Conservation (phyloP, 495 filamentous ascomycete genomes). For the Aspergillus heteromorphus region DNA sequence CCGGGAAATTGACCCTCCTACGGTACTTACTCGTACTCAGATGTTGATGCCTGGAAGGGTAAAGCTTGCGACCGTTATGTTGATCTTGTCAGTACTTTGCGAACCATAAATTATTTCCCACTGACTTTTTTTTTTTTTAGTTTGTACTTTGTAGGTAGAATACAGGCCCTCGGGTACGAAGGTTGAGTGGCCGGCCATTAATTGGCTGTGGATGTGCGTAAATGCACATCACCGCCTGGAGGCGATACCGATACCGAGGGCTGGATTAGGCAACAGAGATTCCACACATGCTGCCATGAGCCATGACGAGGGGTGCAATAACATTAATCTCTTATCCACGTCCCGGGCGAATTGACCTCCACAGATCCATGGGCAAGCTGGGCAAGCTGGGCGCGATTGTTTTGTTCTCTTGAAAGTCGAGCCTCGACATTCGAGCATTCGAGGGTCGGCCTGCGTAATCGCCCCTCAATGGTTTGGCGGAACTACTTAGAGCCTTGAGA, state of each 20-base stretch:
- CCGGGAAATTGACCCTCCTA: not conserved
- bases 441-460: conserved; percentile 5
- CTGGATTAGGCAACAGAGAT: not conserved
- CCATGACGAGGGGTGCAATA: not conserved
- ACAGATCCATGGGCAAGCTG: not conserved
- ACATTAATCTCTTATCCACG: not conserved
- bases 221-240: not conserved
- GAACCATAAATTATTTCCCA: not conserved
- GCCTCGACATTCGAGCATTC: too few relatives aligned
- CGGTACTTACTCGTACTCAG: too few relatives aligned
- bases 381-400: not conserved
- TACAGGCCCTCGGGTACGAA: too few relatives aligned
- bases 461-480: conserved; percentile 3
- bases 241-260: not conserved
- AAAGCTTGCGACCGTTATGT: not conserved
- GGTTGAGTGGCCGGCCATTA: not conserved
- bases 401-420: not conserved
- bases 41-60: not conserved
- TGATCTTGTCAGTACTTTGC: not conserved
- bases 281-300: not conserved
- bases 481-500: not conserved
- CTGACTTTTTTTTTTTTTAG: too few relatives aligned
- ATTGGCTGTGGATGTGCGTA: not conserved
- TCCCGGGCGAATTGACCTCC: not conserved
- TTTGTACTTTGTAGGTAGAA: too few relatives aligned